Evolutionary conservation across 1,284 basidiomycete species (phyloP), one percentile per base, ranked within the genome.

Genomic region (Tylopilus sp.): DNA sequence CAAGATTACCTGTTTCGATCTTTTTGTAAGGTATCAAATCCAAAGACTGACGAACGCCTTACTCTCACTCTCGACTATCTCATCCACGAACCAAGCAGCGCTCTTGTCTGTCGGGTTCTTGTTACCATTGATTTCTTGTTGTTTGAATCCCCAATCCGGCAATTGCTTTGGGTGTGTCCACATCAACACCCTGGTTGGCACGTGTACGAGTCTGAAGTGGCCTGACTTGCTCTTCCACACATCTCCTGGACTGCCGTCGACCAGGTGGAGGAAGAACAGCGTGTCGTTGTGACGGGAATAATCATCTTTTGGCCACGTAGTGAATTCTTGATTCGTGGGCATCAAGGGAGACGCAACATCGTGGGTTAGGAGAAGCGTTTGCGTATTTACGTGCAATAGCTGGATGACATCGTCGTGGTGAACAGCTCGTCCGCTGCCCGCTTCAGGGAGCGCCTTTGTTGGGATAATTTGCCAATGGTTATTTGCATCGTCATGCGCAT

Each of bases 301-400:
- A 57, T 91, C 84, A 54, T 88, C 84, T 57, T 80, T 84, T 11
- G 83, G 68, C 80, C 85, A 86, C 1, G 94, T 96, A 3, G 95
- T 99, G 68, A 99, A 95, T 69, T 99, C 97, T 68, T 97, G 93
- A 69, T 99, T 98, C 34, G 97, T 99, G 9, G 96, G 84, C 88
- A 95, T 97, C 45, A 95, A 80, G 2, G 97, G 91, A 3, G 93
- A 97, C 0, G 97, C 97, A 51, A 99, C 97, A 66, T 99, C 97
- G 65, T 99, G 97, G 1, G 95, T 95, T 41, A 99, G 72, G 35
- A 99, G 82, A 49, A 85, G 71, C 1, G 84, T 84, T 57, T 95
- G 74, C 8, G 95, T 97, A 67, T 81, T 82, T 64, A 93, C 78
- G 64, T 99, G 97, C 23, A 92, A 74, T 28, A 99, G 79, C 63